Percentiles rank a stretch among this genome's conserved stretches.
Conservation (phyloP, 805 yeast species). For the Wickerhamiella alocasiicola region DNA sequence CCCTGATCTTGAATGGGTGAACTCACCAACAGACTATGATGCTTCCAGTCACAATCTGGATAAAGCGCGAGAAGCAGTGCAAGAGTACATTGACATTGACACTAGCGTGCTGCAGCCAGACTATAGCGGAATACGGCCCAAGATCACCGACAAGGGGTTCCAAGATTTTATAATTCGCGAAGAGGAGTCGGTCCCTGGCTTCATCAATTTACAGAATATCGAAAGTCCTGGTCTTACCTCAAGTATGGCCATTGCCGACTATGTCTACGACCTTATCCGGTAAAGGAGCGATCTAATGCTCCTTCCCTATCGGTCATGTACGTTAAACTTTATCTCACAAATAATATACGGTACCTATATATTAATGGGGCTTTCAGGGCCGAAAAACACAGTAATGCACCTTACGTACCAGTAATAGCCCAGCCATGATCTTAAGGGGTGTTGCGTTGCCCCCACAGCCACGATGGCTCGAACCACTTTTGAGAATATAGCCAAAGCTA, state of each 20-base stretch:
- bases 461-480: neutral
- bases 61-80: slow-evolving; percentile 41
- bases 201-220: slow-evolving; percentile 66
- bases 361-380: too few species aligned
- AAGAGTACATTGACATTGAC: slow-evolving; percentile 52
- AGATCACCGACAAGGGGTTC: slow-evolving; percentile 38
- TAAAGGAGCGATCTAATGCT: too few species aligned
- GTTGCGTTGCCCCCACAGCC: neutral
- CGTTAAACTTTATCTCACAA: too few species aligned
- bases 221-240: slow-evolving; percentile 88
- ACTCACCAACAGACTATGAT: slow-evolving; percentile 23
- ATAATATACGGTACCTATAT: too few species aligned
- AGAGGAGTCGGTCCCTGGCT: slow-evolving; percentile 64
- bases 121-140: slow-evolving; percentile 79
- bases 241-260: slow-evolving; percentile 68
- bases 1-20: slow-evolving; percentile 79
- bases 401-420: too few species aligned
- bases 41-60: slow-evolving; percentile 33
- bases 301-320: too few species aligned
- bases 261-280: slow-evolving; percentile 4
- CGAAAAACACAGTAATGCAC: too few species aligned
- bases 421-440: too few species aligned
- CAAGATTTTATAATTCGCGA: slow-evolving; percentile 64
- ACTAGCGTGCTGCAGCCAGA: slow-evolving; percentile 44
- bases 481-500: neutral